Percentiles rank a stretch among this genome's conserved stretches.
Conservation (phyloP, 805 yeast species). For the Osmozyma mogii region DNA sequence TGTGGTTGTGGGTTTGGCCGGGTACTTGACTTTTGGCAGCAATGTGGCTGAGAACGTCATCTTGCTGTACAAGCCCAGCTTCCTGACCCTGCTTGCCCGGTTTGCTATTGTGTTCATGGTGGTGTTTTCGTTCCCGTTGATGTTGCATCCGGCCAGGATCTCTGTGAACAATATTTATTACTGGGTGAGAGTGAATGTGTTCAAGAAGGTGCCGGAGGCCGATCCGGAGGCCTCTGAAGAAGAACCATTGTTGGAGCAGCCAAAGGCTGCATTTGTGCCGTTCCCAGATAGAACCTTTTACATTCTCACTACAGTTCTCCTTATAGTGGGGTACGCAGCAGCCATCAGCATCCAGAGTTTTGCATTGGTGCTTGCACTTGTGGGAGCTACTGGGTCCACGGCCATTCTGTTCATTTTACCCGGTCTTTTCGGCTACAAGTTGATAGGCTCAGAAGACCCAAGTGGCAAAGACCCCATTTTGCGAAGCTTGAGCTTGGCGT, state of each 20-base stretch:
- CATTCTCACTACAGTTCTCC: constrained; percentile 22
- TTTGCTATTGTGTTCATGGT: constrained; percentile 75
- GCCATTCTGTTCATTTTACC: constrained; percentile 87
- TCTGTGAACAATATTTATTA: constrained; percentile 67
- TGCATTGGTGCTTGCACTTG: constrained; percentile 76
- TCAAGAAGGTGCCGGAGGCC: not conserved
- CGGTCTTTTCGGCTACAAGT: constrained; percentile 73
- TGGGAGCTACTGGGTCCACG: constrained; percentile 91
- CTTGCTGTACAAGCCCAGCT: constrained; percentile 54
- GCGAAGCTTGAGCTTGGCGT: constrained; percentile 25
- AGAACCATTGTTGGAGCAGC: not conserved
- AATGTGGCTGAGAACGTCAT: constrained; percentile 73
- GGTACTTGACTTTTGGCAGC: constrained; percentile 83
- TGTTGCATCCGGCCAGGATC: constrained; percentile 84
- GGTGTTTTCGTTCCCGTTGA: constrained; percentile 78
- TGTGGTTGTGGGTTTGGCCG: constrained; percentile 66
- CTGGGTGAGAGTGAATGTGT: constrained; percentile 26
- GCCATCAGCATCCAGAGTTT: constrained; percentile 66
- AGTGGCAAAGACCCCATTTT: constrained; percentile 7
- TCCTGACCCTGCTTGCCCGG: constrained; percentile 71
- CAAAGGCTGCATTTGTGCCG: constrained; percentile 17
- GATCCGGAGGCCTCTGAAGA: not conserved
- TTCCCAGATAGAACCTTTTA: constrained; percentile 19
- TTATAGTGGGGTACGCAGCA: constrained; percentile 49
- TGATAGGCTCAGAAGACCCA: constrained; percentile 44